Evolutionary conservation across 2,329 filamentous ascomycete genomes (phyloP), one percentile per base, ranked within the genome.

Genomic region (Aspergillus novofumigatus): DNA sequence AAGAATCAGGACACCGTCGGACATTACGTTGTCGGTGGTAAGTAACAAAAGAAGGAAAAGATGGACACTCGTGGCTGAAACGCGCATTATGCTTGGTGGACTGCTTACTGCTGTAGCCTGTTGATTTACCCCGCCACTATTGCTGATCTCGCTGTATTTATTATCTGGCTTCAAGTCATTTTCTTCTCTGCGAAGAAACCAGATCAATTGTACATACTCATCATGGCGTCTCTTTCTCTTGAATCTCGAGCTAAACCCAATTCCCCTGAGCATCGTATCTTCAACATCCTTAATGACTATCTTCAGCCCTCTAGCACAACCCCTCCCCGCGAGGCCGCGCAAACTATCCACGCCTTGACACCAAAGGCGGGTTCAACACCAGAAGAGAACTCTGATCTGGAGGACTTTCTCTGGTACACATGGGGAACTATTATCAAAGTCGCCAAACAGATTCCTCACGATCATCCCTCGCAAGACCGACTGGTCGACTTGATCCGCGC

Each of bases 401-500:
- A 58, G 42, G 4, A 23, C 14, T 55, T 59, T 45, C 55, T 61
- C 14, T 59, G 55, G 55, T 55, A 54, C 11, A 38, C 41, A 3
- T 59, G 59, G 59, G 35, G 11, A 2, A 10, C 52, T 21, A 20
- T 59, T 17, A 55, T 55, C 21, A 11, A 49, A 6, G 10, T 59
- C 4, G 48, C 55, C n/a, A 54, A 56, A 29, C 58, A 58, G 23
- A 55, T 62, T 38, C 53, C 55, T 2, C 26, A 28, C 38, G 49
- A 62, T 21, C 48, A 57, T 28, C 42, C 48, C 4, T 52, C 54
- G 10, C 57, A 59, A 42, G 53, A 60, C 17, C 53, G 51, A 14
- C 44, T 60, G 35, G 53, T 56, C 3, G 51, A 53, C 4, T 42
- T 60, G 20, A 47, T 62, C 21, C 28, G 51, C 21, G 58, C 57